Conservation (phyloP, 2,329 filamentous ascomycete species). For the Ciborinia camelliae region DNA sequence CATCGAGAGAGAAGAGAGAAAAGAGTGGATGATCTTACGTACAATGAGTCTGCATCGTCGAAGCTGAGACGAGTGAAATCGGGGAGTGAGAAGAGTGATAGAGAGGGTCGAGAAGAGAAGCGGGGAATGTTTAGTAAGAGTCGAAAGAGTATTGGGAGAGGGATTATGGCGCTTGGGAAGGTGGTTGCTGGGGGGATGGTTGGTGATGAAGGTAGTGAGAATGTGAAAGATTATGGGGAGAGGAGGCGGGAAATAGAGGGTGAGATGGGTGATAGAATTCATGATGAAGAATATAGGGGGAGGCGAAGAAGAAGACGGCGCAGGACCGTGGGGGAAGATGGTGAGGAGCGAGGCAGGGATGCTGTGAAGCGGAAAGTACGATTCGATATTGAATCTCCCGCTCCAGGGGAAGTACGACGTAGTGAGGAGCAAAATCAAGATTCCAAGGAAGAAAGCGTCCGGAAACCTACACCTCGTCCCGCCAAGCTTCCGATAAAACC, state of each 20-base stretch:
- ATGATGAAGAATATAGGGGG: not conserved
- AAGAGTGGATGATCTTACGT: not conserved
- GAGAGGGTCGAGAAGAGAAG: not conserved
- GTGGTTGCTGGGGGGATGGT: not conserved
- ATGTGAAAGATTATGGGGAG: not conserved
- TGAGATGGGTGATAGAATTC: not conserved
- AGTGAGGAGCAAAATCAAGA: not conserved
- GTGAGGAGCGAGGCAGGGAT: not conserved
- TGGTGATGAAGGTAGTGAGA: not conserved
- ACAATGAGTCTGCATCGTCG: not conserved
- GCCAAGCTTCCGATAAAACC: not conserved
- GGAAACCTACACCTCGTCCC: not conserved
- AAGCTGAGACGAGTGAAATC: not conserved
- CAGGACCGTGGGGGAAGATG: not conserved
- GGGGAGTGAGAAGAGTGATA: not conserved
- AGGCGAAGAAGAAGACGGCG: not conserved
- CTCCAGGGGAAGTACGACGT: too few species aligned
- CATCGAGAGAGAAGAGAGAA: not conserved
- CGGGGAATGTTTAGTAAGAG: not conserved
- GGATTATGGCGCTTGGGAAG: not conserved
- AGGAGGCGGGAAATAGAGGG: not conserved
- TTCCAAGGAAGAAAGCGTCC: not conserved
- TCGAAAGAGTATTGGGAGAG: conserved; percentile 3
- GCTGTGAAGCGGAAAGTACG: not conserved
- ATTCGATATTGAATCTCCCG: not conserved